Evolutionary conservation across 1,284 basidiomycete species (phyloP), one percentile per base, ranked within the genome.

Genomic region (Ceratobasidium sp.): DNA sequence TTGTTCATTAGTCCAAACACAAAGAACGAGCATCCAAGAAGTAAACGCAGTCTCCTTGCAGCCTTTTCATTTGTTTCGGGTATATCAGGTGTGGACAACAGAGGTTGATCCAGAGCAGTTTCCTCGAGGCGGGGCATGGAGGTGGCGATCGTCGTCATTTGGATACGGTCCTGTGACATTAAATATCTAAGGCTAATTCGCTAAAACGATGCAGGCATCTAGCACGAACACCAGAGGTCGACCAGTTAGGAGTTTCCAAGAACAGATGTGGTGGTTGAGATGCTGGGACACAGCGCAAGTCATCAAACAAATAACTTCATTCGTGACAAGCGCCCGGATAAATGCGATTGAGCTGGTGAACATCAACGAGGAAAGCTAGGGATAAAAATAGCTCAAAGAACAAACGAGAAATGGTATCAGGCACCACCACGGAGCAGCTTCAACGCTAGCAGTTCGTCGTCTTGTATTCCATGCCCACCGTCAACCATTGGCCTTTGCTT

Each of bases 1-100:
- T 90, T 90, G 81, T 91, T 90, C 77, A 90, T 88, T 23, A 90
- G 84, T 6, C 90, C 90, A 79, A 91, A 90, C 48, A 90, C 81
- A 82, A 90, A 90, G 85, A 90, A 91, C 0, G 89, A 89, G 35
- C 86, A 79, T 2, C 87, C 87, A n/a, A 90, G 86, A 81, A 83
- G 86, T 46, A 85, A 82, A 27, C 87, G 79, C 27, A 82, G 59
- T 20, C 77, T 71, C 41, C 50, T 50, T 10, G 59, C 59, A 30
- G 71, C 8, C 46, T 74, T 74, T 2, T 38, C 23, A 50, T 62
- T 52, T 14, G 59, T 35, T 48, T 74, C 71, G 33, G 41, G 23
- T 30, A 46, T 54, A 35, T 74, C 48, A 41, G 41, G 60, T 33
- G 65, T 33, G 20, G 46, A 52, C 23, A 67, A 50, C 12, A 67